phyloP scores from a whole-genome alignment of 805 yeast species.

The Kodamaea lidongshanica region DNA sequence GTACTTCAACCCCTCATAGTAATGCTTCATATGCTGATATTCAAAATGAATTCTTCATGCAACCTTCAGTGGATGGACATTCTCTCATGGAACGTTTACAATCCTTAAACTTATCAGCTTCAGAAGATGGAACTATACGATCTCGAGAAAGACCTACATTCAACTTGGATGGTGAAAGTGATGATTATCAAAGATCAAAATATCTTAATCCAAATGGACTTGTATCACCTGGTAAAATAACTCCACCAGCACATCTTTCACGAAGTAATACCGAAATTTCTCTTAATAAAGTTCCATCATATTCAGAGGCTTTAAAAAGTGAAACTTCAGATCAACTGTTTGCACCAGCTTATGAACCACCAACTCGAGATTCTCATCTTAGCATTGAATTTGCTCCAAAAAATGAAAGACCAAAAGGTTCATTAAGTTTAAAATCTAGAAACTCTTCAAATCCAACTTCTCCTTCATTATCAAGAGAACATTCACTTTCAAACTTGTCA shows the following conservation, averaged over 20 bases:
- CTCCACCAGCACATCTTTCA: conserved; percentile 57
- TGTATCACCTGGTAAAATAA: conserved; percentile 33
- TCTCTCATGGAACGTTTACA: conserved; percentile 48
- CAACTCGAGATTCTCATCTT: conserved; percentile 36
- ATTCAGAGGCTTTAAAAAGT: conserved; percentile 65
- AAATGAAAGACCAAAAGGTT: conserved; percentile 21
- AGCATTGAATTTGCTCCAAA: conserved; percentile 20
- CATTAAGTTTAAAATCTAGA: conserved; percentile 20
- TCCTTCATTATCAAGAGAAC: conserved; percentile 34
- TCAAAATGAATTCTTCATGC: conserved; percentile 26
- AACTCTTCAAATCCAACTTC: conserved; percentile 30
- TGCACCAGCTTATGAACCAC: conserved; percentile 69
- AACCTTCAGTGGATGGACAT: conserved; percentile 33
- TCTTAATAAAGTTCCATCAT: conserved; percentile 75
- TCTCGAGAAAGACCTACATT: conserved; percentile 36
- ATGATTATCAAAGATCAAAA: conserved; percentile 2
- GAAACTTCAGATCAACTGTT: conserved; percentile 42
- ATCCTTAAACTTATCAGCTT: conserved; percentile 32
- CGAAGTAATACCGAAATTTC: conserved; percentile 45
- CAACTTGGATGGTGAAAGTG: conserved; percentile 26
- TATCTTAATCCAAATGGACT: conserved; percentile 5
- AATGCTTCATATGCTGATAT: conserved; percentile 10
- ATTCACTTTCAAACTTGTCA: conserved; percentile 26
- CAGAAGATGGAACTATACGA: not conserved
- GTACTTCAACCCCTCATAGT: conserved; percentile 31